Evolutionary conservation across 371 early-diverging fungal genomes (phyloP), one percentile per base, ranked within the genome.

Genomic region (Mortierella sp.): DNA sequence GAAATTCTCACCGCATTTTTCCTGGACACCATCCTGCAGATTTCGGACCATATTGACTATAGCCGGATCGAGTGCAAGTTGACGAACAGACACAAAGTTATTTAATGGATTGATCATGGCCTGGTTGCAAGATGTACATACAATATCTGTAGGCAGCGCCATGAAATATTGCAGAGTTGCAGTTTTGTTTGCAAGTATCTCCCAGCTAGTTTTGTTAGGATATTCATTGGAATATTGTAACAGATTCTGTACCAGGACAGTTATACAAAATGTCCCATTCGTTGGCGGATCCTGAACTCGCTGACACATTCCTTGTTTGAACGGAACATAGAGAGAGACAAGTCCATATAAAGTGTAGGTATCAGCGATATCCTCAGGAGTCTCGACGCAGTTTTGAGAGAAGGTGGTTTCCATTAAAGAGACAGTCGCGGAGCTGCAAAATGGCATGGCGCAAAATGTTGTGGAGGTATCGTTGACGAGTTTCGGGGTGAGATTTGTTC

Each of bases 231-330:
- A 43, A 9, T 69, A 77, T 11, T 22, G 22, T n/a, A 60, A 32
- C 61, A 77, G 21, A 16, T 62, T 61, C 19, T 73, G 55, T 4
- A 67, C 50, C 43, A 78, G 15, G 28, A 70, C 15, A 0, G 79
- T 74, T 21, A 70, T 16, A 57, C 74, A 78, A 22, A 66, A 78
- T 3, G 79, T 78, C 0, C 74, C 70, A 52, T 78, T 73, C 32
- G 57, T 63, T 33, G 79, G 64, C 4, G 69, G 72, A n/a, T 48
- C 53, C 53, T 50, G 53, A 21, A 66, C 57, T 13, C 62, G 69
- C 48, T 72, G 61, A 66, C 78, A 73, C 47, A 73, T 59, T 0
- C 78, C 78, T 22, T 73, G 74, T 38, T 78, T 72, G 36, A 78
- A 62, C 1, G 78, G 78, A 36, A 66, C 63, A 38, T 78, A 78